phyloP scores from a whole-genome alignment of 768 basidiomycete genomes.

The Boletus reticuloceps region DNA sequence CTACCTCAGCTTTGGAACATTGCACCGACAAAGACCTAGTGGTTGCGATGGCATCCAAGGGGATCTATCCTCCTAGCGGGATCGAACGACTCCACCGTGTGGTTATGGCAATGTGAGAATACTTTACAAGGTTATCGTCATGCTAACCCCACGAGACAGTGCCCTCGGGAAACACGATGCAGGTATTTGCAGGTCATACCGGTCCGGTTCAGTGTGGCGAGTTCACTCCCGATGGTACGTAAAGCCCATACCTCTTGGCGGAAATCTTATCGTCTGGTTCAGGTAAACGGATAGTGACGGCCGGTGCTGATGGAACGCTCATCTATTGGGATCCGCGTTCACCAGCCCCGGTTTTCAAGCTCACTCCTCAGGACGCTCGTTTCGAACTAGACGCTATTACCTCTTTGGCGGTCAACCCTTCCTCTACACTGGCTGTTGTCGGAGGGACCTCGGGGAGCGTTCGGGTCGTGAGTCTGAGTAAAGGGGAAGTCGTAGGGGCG shows the following conservation, averaged over 20 bases:
- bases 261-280: slow-evolving; percentile 3
- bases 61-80: slow-evolving; percentile 87
- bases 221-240: slow-evolving; percentile 85
- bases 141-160: slow-evolving; percentile 47
- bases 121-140: not conserved
- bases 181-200: slow-evolving; percentile 91
- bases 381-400: slow-evolving; percentile 86
- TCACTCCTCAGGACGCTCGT: slow-evolving; percentile 64
- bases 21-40: slow-evolving; percentile 46
- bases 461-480: slow-evolving; percentile 81
- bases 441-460: slow-evolving; percentile 86
- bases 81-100: slow-evolving; percentile 88
- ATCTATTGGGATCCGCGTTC: slow-evolving; percentile 92
- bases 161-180: slow-evolving; percentile 92
- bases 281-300: slow-evolving; percentile 90
- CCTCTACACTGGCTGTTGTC: slow-evolving; percentile 87
- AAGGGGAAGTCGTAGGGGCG: slow-evolving; percentile 76
- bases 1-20: not conserved
- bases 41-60: slow-evolving; percentile 95
- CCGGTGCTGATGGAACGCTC: slow-evolving; percentile 75
- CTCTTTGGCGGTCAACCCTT: slow-evolving; percentile 77
- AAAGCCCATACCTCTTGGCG: too few relatives aligned
- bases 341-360: slow-evolving; percentile 76
- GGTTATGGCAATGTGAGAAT: slow-evolving; percentile 94
- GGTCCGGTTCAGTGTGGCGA: slow-evolving; percentile 81